These are phyloP conservation scores for Picea sitchensis DNA, from an alignment of 75 land plant species.

Conservation along the genomic window DNA sequence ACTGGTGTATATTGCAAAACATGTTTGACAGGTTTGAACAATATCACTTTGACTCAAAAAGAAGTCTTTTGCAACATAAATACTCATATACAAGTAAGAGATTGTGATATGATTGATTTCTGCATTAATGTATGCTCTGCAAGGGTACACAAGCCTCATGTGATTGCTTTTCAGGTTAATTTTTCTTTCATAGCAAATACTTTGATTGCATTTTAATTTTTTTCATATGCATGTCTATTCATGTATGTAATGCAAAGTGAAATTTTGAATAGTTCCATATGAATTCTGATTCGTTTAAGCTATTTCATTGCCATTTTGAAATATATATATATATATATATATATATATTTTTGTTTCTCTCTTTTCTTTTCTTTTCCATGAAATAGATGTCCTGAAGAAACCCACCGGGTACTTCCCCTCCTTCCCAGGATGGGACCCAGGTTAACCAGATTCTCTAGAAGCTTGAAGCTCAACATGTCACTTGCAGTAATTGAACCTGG, in stretches of 20 bases:
- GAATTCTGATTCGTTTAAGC: neutral
- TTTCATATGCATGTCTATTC: neutral
- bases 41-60: neutral
- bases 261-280: neutral
- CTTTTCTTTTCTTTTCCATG: neutral
- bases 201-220: neutral
- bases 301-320: neutral
- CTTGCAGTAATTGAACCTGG: too few species aligned
- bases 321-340: neutral
- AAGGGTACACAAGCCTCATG: neutral
- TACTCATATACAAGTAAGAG: neutral
- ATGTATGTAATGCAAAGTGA: neutral
- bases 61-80: neutral
- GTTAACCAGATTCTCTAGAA: too few species aligned
- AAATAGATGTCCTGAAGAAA: too few species aligned
- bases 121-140: neutral
- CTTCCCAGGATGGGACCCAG: too few species aligned
- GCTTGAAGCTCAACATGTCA: too few species aligned
- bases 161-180: neutral
- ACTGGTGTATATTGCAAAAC: constrained; percentile 96
- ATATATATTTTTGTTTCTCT: neutral
- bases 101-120: neutral
- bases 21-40: constrained; percentile 90
- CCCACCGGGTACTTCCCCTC: too few species aligned
- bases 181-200: neutral